A percentile compares a stretch with the other conserved stretches of the same genome.
Conservation (phyloP, 1,284 basidiomycete species). For the Xerocomus nothofagi region DNA sequence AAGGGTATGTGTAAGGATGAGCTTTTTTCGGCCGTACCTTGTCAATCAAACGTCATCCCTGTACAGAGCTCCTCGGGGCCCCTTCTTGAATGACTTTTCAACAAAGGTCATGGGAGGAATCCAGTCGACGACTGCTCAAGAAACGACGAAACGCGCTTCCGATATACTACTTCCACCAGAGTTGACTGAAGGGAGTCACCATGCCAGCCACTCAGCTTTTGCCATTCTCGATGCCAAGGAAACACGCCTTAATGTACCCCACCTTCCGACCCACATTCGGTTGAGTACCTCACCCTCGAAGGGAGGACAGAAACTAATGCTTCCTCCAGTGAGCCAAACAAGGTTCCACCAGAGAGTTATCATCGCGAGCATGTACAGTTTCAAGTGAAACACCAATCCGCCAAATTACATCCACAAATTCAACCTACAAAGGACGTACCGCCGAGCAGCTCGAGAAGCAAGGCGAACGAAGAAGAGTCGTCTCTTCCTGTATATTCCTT, state of each 20-base stretch:
- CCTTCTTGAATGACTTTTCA: conserved; percentile 17
- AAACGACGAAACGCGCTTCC: neutral
- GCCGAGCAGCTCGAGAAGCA: neutral
- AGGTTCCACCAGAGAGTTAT: neutral
- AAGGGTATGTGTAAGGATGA: conserved; percentile 19
- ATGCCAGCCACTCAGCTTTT: neutral
- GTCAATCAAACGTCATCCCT: conserved; percentile 8
- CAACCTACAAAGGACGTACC: neutral
- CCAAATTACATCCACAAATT: neutral
- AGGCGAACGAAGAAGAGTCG: conserved; percentile 1
- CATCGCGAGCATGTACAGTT: neutral
- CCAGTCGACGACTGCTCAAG: neutral
- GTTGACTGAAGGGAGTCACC: neutral
- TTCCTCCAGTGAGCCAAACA: conserved; percentile 1
- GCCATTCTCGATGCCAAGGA: neutral
- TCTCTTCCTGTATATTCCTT: conserved; percentile 42
- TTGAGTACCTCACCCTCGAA: conserved; percentile 10
- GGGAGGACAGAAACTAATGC: neutral
- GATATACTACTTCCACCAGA: neutral
- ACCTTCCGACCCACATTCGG: neutral
- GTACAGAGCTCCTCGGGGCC: conserved; percentile 18
- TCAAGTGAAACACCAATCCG: neutral
- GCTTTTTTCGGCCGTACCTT: conserved; percentile 15
- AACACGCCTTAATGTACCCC: neutral
- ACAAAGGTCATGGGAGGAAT: conserved; percentile 3